phyloP scores from a whole-genome alignment of 2,329 filamentous ascomycete genomes.

The Tolypocladium album region DNA sequence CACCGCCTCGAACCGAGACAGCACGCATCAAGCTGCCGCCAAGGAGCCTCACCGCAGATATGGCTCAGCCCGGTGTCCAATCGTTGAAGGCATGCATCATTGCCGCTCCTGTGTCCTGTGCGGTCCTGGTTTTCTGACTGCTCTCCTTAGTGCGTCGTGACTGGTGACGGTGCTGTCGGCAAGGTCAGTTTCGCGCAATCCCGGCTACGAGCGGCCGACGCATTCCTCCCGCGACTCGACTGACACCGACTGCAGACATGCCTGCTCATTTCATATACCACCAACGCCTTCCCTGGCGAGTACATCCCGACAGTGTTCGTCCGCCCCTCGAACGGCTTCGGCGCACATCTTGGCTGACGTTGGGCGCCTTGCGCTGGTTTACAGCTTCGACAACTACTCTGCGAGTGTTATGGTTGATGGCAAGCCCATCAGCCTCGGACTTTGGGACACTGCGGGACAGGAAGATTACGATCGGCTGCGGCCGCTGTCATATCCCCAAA shows the following conservation, averaged over 20 bases:
- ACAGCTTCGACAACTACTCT: slow-evolving; percentile 95
- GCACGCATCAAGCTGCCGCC: neutral
- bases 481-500: slow-evolving; percentile 94
- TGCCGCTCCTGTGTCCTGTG: neutral
- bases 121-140: slow-evolving; percentile 11
- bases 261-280: slow-evolving; percentile 97
- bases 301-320: slow-evolving; percentile 96
- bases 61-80: slow-evolving; percentile 74
- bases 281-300: slow-evolving; percentile 98
- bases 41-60: slow-evolving; percentile 27
- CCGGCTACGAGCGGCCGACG: neutral
- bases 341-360: slow-evolving; percentile 2
- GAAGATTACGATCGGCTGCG: slow-evolving; percentile 96
- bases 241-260: slow-evolving; percentile 60
- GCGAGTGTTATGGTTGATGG: slow-evolving; percentile 98
- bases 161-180: slow-evolving; percentile 96
- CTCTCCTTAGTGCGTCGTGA: slow-evolving; percentile 76
- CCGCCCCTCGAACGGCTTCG: slow-evolving; percentile 2
- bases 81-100: slow-evolving; percentile 64
- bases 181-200: slow-evolving; percentile 50
- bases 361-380: neutral
- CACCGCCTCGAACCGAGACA: neutral
- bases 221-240: slow-evolving; percentile 4
- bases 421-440: slow-evolving; percentile 89
- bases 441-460: slow-evolving; percentile 98